Percentiles rank a stretch among this genome's conserved stretches.
Conservation (phyloP, 495 filamentous ascomycete species). For the Penicillium fimorum region DNA sequence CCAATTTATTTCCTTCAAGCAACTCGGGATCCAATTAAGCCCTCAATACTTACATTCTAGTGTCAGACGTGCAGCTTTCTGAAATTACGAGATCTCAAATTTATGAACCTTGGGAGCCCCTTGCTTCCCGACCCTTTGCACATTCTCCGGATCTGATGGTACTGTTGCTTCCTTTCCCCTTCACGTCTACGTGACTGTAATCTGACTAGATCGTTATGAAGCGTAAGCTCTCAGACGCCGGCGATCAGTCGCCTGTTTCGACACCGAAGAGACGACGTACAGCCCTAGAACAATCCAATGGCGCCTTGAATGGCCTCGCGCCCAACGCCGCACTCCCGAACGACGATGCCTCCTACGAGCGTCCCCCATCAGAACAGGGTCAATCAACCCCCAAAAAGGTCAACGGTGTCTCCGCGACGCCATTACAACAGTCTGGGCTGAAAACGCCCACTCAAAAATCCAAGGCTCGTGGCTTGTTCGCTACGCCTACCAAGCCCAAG, state of each 20-base stretch:
- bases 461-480: constrained; percentile 42
- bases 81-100: constrained; percentile 10
- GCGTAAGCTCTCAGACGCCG: constrained; percentile 46
- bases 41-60: constrained; percentile 10
- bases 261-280: constrained; percentile 44
- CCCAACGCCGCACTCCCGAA: constrained; percentile 18
- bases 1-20: constrained; percentile 6
- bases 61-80: constrained; percentile 8
- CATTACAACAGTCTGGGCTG: constrained; percentile 43
- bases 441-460: constrained; percentile 45
- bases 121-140: constrained; percentile 31
- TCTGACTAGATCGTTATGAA: constrained; percentile 39
- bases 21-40: constrained; percentile 5
- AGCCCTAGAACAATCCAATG: constrained; percentile 26
- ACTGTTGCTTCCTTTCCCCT: constrained; percentile 31
- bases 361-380: constrained; percentile 29
- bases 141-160: constrained; percentile 43
- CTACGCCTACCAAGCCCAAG: constrained; percentile 40
- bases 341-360: constrained; percentile 26
- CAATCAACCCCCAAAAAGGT: constrained; percentile 43
- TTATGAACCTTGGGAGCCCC: constrained; percentile 16
- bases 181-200: constrained; percentile 13
- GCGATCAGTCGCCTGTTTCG: constrained; percentile 37
- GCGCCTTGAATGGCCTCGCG: constrained; percentile 28
- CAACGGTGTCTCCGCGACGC: constrained; percentile 30